These are phyloP conservation scores for Ceratocystiopsis sp. DNA, from an alignment of 2,329 filamentous ascomycete genomes.

Conservation along the genomic window DNA sequence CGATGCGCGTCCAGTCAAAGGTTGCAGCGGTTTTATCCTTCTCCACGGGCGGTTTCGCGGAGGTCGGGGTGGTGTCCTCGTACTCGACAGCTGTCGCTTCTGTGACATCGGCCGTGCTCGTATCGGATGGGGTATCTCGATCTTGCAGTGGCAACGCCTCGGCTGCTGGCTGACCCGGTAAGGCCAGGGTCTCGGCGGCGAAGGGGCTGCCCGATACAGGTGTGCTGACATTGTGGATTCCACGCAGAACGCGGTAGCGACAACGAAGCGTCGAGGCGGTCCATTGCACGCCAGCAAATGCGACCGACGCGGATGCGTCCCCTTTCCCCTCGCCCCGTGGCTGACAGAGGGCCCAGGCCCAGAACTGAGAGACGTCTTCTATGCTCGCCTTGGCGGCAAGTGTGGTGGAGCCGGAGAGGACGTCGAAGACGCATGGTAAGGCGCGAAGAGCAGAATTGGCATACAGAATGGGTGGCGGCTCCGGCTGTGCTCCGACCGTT, in stretches of 20 bases:
- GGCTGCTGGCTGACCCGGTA: constrained; percentile 5
- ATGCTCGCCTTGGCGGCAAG: no score
- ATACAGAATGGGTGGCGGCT: constrained; percentile 45
- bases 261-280: constrained; percentile 51
- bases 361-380: background rate
- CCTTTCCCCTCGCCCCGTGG: no score
- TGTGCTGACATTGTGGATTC: no score
- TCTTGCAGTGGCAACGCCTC: constrained; percentile 22
- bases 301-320: background rate
- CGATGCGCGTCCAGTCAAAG: constrained; percentile 70
- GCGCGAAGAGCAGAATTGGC: constrained; percentile 50
- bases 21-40: constrained; percentile 17
- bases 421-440: constrained; percentile 33
- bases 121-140: background rate
- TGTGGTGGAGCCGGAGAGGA: no score
- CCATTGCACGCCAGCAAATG: constrained; percentile 52
- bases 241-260: constrained; percentile 49
- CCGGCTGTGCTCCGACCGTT: constrained; percentile 33
- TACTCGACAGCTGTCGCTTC: background rate
- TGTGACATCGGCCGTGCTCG: background rate
- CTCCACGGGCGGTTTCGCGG: no score
- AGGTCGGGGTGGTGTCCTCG: no score
- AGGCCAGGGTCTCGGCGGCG: no score
- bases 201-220: no score
- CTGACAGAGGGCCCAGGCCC: background rate